Evolutionary conservation across 805 yeast genomes (phyloP).

Genomic region (Lipomyces sp.): DNA sequence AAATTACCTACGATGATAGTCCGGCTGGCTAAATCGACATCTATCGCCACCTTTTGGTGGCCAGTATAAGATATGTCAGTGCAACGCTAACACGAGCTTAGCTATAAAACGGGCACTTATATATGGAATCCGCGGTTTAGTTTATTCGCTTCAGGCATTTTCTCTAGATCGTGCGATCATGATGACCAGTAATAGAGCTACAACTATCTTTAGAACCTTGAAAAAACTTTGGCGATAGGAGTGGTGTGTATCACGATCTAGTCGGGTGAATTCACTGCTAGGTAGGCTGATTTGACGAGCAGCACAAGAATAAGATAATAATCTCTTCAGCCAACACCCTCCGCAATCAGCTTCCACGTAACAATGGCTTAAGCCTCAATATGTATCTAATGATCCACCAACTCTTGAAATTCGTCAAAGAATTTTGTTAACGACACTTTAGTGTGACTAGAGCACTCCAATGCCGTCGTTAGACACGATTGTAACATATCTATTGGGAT

Average conservation of each 20-base stretch:
- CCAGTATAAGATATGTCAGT: conserved; percentile 25
- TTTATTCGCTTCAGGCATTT: conserved; percentile 30
- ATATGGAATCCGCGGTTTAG: conserved; percentile 34
- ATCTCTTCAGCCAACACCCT: not conserved
- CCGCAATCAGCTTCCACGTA: not conserved
- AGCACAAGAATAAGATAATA: too few relatives aligned
- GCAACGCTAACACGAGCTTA: not conserved
- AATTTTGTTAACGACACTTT: not conserved
- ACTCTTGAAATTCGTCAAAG: not conserved
- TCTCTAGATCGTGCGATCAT: not conserved
- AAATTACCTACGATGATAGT: conserved; percentile 19
- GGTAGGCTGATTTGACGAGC: too few relatives aligned
- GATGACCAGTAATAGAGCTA: not conserved
- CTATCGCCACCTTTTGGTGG: conserved; percentile 34
- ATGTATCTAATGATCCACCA: not conserved
- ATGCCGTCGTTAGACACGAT: conserved; percentile 27
- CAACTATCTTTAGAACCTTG: not conserved
- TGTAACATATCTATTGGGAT: conserved; percentile 19
- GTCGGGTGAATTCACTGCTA: not conserved
- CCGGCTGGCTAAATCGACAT: conserved; percentile 25
- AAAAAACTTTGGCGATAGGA: not conserved
- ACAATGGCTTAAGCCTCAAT: not conserved
- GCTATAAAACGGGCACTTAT: conserved; percentile 22
- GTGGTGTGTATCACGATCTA: not conserved
- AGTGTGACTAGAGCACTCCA: not conserved